phyloP scores from a whole-genome alignment of 2,329 filamentous ascomycete species.

The Coniochaeta sp. region DNA sequence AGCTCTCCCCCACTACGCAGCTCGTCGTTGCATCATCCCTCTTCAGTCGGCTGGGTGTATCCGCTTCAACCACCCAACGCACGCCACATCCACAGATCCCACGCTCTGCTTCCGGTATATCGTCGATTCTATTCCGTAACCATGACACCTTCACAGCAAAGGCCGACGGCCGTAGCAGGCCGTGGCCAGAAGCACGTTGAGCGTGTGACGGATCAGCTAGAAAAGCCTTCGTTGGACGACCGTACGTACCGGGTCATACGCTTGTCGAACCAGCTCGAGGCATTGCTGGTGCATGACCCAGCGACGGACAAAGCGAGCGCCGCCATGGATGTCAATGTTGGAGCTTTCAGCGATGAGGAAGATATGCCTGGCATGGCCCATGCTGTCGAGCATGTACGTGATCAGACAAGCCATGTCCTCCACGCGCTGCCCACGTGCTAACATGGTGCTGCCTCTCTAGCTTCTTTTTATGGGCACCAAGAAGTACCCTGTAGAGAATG shows the following conservation, averaged over 20 bases:
- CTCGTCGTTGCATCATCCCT: slow-evolving; percentile 1
- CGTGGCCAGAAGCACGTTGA: slow-evolving; percentile 22
- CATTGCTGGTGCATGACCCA: slow-evolving; percentile 83
- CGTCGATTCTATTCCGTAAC: neutral
- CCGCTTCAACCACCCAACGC: neutral
- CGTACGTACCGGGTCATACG: slow-evolving; percentile 81
- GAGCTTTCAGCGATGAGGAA: slow-evolving; percentile 85
- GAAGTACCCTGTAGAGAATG: slow-evolving; percentile 95
- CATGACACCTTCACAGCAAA: slow-evolving; percentile 1
- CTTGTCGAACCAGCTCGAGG: slow-evolving; percentile 82
- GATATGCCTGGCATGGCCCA: slow-evolving; percentile 94
- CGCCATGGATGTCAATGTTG: slow-evolving; percentile 90
- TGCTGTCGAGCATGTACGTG: slow-evolving; percentile 76
- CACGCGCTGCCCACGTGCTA: slow-evolving; percentile 5
- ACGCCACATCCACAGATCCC: neutral
- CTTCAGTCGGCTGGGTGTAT: neutral
- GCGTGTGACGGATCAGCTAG: slow-evolving; percentile 60
- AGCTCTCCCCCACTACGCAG: slow-evolving; percentile 1
- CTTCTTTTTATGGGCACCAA: slow-evolving; percentile 97
- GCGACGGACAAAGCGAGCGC: slow-evolving; percentile 96
- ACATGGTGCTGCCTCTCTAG: slow-evolving; percentile 21
- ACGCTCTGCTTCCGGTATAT: neutral
- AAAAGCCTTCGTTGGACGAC: slow-evolving; percentile 80
- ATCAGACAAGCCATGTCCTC: neutral
- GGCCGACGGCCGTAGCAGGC: slow-evolving; percentile 5